Evolutionary conservation across 2,329 filamentous ascomycete species (phyloP).

Genomic region (Colletotrichum liaoningense): DNA sequence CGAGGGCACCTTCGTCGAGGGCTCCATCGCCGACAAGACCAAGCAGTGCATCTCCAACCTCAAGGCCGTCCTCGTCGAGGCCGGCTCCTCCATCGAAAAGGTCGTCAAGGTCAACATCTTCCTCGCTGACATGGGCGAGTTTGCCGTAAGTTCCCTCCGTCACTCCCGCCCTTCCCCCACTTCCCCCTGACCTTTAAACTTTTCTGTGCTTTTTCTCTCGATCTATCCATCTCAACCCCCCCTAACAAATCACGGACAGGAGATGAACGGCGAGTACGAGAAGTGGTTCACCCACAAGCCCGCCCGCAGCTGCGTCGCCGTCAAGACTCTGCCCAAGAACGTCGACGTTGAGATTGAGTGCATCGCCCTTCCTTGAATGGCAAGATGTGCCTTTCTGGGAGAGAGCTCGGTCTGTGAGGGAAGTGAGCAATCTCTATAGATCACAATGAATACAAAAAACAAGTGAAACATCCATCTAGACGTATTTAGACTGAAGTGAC

Average conservation of each 20-base stretch:
- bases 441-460: constrained; percentile 3
- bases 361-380: constrained; percentile 74
- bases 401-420: not conserved
- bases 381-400: not conserved
- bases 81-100: constrained; percentile 80
- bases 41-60: constrained; percentile 79
- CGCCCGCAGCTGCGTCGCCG: constrained; percentile 89
- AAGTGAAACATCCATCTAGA: not conserved
- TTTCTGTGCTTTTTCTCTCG: not conserved
- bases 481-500: not conserved
- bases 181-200: no score
- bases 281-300: constrained; percentile 88
- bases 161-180: no score
- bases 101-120: constrained; percentile 95
- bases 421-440: not conserved
- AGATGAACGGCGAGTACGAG: constrained; percentile 88
- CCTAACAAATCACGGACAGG: constrained; percentile 47
- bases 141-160: constrained; percentile 63
- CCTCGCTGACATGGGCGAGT: constrained; percentile 90
- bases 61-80: constrained; percentile 83
- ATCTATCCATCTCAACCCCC: not conserved
- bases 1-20: constrained; percentile 66
- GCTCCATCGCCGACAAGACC: constrained; percentile 73
- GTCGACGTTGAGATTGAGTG: constrained; percentile 93
- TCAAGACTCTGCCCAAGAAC: constrained; percentile 87